A percentile compares a stretch with the other conserved stretches of the same genome.
Conservation (phyloP, 1,284 basidiomycete genomes). For the Boletus chippewaensis region DNA sequence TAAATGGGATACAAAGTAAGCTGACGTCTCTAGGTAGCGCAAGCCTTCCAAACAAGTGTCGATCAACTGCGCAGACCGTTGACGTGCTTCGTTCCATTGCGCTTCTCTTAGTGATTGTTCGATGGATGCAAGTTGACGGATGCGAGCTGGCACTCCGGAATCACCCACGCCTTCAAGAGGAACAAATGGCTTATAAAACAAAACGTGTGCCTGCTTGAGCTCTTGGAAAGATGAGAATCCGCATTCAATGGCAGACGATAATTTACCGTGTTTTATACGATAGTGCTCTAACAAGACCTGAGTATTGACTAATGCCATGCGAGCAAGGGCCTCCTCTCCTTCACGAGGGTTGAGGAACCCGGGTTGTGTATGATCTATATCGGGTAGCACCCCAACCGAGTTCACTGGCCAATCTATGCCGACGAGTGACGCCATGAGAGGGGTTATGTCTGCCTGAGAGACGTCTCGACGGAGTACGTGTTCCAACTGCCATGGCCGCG, state of each 20-base stretch:
- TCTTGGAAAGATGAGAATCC: conserved; percentile 37
- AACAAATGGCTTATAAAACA: conserved; percentile 61
- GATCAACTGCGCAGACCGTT: conserved; percentile 50
- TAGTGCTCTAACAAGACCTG: conserved; percentile 78
- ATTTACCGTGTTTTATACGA: conserved; percentile 65
- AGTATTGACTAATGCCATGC: conserved; percentile 65
- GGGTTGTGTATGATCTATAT: conserved; percentile 48
- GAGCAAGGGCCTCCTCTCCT: conserved; percentile 43
- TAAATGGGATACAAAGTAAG: neutral
- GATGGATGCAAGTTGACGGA: conserved; percentile 35
- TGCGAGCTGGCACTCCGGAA: conserved; percentile 22
- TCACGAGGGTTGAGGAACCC: conserved; percentile 45
- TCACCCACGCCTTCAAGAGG: conserved; percentile 31
- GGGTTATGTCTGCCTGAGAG: conserved; percentile 80
- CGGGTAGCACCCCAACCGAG: conserved; percentile 68
- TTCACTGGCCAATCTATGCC: conserved; percentile 72
- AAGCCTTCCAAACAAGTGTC: conserved; percentile 56
- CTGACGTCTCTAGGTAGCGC: conserved; percentile 74
- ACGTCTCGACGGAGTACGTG: conserved; percentile 64
- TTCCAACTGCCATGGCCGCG: conserved; percentile 52
- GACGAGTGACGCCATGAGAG: conserved; percentile 71
- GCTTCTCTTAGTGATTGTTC: conserved; percentile 40
- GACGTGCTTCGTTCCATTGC: conserved; percentile 47
- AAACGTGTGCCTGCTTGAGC: conserved; percentile 49
- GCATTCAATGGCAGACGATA: neutral